Percentiles rank a stretch among this genome's conserved stretches.
Conservation (phyloP, 2,329 filamentous ascomycete species). For the Fusarium graminum region DNA sequence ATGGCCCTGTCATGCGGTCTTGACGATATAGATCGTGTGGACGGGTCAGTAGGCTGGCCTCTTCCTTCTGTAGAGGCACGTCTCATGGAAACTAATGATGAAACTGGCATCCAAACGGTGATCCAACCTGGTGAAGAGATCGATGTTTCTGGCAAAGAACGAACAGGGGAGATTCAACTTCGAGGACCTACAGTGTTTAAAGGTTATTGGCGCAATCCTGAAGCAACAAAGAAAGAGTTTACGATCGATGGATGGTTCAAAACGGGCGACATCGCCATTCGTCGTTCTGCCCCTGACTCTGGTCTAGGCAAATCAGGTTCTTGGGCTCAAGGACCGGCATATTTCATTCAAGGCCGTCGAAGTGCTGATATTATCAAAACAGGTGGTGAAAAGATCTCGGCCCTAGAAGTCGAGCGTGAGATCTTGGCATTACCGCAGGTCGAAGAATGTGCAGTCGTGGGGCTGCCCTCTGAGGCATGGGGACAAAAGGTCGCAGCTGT, state of each 20-base stretch:
- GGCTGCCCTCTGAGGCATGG: slow-evolving; percentile 88
- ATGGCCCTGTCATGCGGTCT: slow-evolving; percentile 98
- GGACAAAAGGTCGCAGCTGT: slow-evolving; percentile 94
- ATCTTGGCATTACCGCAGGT: slow-evolving; percentile 85
- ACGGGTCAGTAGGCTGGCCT: slow-evolving; percentile 94
- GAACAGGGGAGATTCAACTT: slow-evolving; percentile 83
- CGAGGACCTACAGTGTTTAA: slow-evolving; percentile 10
- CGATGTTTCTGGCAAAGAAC: slow-evolving; percentile 68
- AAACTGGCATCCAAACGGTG: slow-evolving; percentile 70
- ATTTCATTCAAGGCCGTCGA: slow-evolving; percentile 90
- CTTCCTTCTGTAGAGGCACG: slow-evolving; percentile 88
- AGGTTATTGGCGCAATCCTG: slow-evolving; percentile 17
- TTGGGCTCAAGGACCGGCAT: slow-evolving; percentile 77
- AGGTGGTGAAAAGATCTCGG: slow-evolving; percentile 90
- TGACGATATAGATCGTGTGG: slow-evolving; percentile 79
- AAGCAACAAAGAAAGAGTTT: slow-evolving; percentile 16
- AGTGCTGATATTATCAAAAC: slow-evolving; percentile 98
- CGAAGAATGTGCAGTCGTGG: slow-evolving; percentile 87
- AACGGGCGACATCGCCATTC: slow-evolving; percentile 18
- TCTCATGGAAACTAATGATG: slow-evolving; percentile 77
- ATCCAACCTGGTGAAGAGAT: slow-evolving; percentile 73
- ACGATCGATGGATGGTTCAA: slow-evolving; percentile 23
- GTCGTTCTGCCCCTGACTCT: slow-evolving; percentile 56
- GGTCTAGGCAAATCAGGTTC: slow-evolving; percentile 57
- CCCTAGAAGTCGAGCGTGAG: slow-evolving; percentile 93